Percentiles rank a stretch among this genome's conserved stretches.
Evolutionary conservation across 2,329 filamentous ascomycete species (phyloP).

Genomic region (Pezicula neosporulosa): DNA sequence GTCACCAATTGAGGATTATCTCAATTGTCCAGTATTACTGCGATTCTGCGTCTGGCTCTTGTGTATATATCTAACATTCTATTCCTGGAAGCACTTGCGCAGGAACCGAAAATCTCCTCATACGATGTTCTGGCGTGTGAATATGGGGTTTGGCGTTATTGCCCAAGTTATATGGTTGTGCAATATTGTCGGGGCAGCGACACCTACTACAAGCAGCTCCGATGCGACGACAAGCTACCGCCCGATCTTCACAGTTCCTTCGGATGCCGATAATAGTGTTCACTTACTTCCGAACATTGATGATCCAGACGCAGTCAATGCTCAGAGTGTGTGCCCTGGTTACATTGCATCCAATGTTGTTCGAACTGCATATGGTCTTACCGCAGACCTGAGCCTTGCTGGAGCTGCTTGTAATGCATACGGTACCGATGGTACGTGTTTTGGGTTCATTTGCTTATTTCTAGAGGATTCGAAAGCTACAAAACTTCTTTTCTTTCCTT

Average conservation of each 20-base stretch:
- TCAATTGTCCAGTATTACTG: neutral
- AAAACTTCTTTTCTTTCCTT: too few relatives aligned
- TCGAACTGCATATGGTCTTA: constrained; percentile 51
- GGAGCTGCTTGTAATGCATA: constrained; percentile 74
- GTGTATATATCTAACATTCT: neutral
- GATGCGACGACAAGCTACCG: constrained; percentile 14
- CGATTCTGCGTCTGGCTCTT: neutral
- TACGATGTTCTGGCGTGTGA: neutral
- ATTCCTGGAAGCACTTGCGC: neutral
- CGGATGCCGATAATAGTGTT: constrained; percentile 40
- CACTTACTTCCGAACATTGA: constrained; percentile 58
- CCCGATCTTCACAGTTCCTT: constrained; percentile 41
- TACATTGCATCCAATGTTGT: constrained; percentile 62
- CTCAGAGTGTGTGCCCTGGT: constrained; percentile 55
- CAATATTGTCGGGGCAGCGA: neutral
- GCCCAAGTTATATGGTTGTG: neutral
- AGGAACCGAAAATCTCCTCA: neutral
- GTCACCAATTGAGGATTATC: neutral
- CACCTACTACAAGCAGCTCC: constrained; percentile 4
- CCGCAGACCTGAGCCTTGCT: constrained; percentile 66
- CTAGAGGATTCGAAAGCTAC: too few relatives aligned
- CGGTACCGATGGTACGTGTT: constrained; percentile 54
- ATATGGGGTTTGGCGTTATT: neutral
- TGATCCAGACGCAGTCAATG: constrained; percentile 58
- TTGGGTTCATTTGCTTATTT: too few relatives aligned